Base-by-base conservation (phyloP, 2,329 filamentous ascomycete genomes). In the Monilinia polystroma region DNA sequence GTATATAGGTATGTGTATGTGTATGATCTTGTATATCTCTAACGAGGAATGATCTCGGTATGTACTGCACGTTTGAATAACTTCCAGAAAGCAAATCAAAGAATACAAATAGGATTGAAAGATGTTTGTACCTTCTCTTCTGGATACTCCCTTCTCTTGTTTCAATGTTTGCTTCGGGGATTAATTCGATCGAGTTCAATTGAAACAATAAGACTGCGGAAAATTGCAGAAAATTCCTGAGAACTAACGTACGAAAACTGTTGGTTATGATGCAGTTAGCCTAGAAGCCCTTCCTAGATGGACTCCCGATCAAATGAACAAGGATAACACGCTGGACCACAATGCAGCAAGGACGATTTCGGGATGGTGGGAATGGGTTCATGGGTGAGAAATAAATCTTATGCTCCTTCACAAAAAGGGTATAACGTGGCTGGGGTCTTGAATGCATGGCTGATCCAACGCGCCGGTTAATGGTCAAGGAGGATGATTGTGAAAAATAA, bases 391-490 rank as follows among this genome's bases (percentile, higher is more conserved):
- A 35, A 29, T 52, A 26, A 38, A 8, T 53, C 45, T 64, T 54
- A 64, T 64, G 60, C 60, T 47, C 52, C 66, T 64, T 32, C 43
- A 58, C 66, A n/a, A 53, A 64, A 64, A 64, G 53, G 60, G 66
- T 58, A 65, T 54, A 67, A 43, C 58, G 69, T 70, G 67, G 63
- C 56, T 64, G 66, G 59, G 59, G 26, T 63, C 58, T 62, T 45
- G 16, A 64, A 57, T 64, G 47, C 66, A 69, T 66, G 67, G 66
- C 67, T 67, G 65, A 64, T 63, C 67, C 69, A 67, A 66, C 58
- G 55, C 57, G 23, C 59, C 59, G 69, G 67, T 66, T 67, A 69
- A 67, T 69, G 55, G n/a, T 56, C 18, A n/a, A 56, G 32, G 60
- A 35, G 35, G 18, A 35, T n/a, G 60, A 23, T 41, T 23, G 14